phyloP scores from a whole-genome alignment of 768 basidiomycete genomes.

The Coprinellus micaceus region DNA sequence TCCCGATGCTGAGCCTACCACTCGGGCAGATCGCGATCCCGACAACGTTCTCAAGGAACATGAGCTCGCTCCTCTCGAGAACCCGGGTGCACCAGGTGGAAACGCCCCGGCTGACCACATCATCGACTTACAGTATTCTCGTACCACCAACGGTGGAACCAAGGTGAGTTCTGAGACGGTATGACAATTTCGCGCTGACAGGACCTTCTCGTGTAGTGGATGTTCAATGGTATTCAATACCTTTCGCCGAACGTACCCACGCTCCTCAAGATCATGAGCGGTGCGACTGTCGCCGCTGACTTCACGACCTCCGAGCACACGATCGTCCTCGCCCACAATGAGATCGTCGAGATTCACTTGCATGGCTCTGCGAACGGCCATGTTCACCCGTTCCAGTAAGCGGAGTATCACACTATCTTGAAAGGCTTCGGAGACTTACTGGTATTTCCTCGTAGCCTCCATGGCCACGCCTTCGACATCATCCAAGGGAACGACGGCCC shows the following conservation, averaged over 20 bases:
- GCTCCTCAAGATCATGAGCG: slow-evolving; percentile 25
- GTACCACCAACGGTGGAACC: slow-evolving; percentile 1
- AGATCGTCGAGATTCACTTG: slow-evolving; percentile 23
- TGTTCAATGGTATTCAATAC: slow-evolving; percentile 31
- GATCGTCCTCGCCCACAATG: slow-evolving; percentile 21
- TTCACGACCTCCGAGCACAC: slow-evolving; percentile 27
- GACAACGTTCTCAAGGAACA: slow-evolving; percentile 10
- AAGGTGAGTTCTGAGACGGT: not conserved
- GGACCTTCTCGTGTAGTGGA: slow-evolving; percentile 18
- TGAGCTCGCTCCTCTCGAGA: slow-evolving; percentile 10
- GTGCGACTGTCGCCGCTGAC: slow-evolving; percentile 15
- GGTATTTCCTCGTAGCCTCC: slow-evolving; percentile 2
- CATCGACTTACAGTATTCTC: slow-evolving; percentile 6
- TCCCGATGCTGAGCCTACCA: slow-evolving; percentile 25
- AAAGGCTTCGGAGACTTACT: no score
- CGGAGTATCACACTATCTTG: no score
- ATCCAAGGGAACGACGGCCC: slow-evolving; percentile 4
- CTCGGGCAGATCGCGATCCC: slow-evolving; percentile 10
- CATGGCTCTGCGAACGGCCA: slow-evolving; percentile 21
- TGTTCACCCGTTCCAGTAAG: slow-evolving; percentile 10
- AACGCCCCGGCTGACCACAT: slow-evolving; percentile 13
- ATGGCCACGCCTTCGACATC: slow-evolving; percentile 17
- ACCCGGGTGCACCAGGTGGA: slow-evolving; percentile 16
- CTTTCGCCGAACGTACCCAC: slow-evolving; percentile 22
- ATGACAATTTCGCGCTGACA: not conserved